Conservation (phyloP, 2,329 filamentous ascomycete genomes). For the Paecilomyces formosus region DNA sequence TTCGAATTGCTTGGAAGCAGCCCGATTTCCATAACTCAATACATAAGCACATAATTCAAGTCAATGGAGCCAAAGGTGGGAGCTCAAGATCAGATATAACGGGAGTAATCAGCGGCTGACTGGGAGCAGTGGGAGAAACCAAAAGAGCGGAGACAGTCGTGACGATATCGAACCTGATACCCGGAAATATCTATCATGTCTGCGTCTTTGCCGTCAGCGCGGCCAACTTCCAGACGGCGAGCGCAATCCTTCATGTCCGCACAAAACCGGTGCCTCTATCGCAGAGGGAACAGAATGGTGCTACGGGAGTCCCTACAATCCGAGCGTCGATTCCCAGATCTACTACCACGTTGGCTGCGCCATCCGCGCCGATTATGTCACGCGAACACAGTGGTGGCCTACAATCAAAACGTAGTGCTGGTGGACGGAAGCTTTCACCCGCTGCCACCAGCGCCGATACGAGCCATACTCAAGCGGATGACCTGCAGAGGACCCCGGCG, state of each 20-base stretch:
- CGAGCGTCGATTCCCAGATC: slow-evolving; percentile 48
- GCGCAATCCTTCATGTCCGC: slow-evolving; percentile 72
- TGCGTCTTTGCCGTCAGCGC: slow-evolving; percentile 85
- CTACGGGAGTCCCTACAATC: slow-evolving; percentile 35
- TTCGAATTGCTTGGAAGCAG: slow-evolving; percentile 84
- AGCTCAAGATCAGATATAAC: neutral
- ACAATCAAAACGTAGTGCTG: slow-evolving; percentile 55
- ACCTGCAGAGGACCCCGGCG: slow-evolving; percentile 23
- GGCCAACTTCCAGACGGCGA: slow-evolving; percentile 88
- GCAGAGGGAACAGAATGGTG: slow-evolving; percentile 26
- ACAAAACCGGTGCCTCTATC: slow-evolving; percentile 52
- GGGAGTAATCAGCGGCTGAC: slow-evolving; percentile 8
- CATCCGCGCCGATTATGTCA: slow-evolving; percentile 52
- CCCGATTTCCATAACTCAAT: slow-evolving; percentile 61
- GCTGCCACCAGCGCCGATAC: slow-evolving; percentile 45
- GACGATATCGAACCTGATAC: slow-evolving; percentile 78
- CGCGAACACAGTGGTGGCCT: slow-evolving; percentile 58
- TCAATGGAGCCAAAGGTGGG: slow-evolving; percentile 83
- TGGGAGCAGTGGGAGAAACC: slow-evolving; percentile 67
- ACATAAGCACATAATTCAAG: slow-evolving; percentile 81
- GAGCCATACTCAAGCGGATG: slow-evolving; percentile 33
- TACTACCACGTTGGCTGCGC: slow-evolving; percentile 49
- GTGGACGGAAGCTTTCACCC: slow-evolving; percentile 70
- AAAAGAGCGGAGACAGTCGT: slow-evolving; percentile 77
- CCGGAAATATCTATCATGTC: slow-evolving; percentile 86